Evolutionary conservation across 148 eudicot species (phyloP), one percentile per base, ranked within the genome.

Genomic region (Gaultheria prostrata): DNA sequence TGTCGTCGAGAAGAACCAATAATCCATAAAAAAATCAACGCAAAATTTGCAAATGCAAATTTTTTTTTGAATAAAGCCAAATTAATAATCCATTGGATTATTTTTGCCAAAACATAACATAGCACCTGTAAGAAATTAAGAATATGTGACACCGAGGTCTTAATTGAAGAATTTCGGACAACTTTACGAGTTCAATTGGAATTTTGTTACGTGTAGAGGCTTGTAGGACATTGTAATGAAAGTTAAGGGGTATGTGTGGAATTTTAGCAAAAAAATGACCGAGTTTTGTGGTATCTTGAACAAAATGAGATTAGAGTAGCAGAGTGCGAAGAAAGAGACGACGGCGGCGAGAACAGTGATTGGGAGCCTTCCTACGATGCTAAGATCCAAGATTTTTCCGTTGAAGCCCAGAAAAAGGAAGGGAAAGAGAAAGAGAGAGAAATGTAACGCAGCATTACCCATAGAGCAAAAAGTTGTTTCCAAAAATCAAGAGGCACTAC

Each of bases 361-460:
- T 13, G 39, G 14, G 51, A 80, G 26, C 86, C 70, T 3, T 15
- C 33, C 32, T 65, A 82, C 51, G 84, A 91, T 92, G 94, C 86
- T 84, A 9, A 87, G 88, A 85, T 88, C 87, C 86, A 88, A 75
- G 82, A 87, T 73, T 59, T 81, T 93, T 83, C 72, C 88, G 77
- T 73, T 77, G 43, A 85, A 88, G 81, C 75, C 87, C 81, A 77
- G 82, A 77, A 73, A 78, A 17, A 77, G 51, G 39, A 87, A 86
- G 24, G 77, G 67, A n/a, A 80, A 79, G 75, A 88, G 0, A 84
- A 53, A 83, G 50, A 3, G 61, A 67, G 21, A 65, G 21, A 61
- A 48, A 32, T 24, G 43, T 50, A 50, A 50, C 14, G 11, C 53
- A 50, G 1, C 53, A 50, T 33, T 69, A 54, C 8, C 83, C 7